Percentiles rank a stretch among this genome's conserved stretches.
Conservation (phyloP, 129 eudicot species). For the Escallonia herrerae region DNA sequence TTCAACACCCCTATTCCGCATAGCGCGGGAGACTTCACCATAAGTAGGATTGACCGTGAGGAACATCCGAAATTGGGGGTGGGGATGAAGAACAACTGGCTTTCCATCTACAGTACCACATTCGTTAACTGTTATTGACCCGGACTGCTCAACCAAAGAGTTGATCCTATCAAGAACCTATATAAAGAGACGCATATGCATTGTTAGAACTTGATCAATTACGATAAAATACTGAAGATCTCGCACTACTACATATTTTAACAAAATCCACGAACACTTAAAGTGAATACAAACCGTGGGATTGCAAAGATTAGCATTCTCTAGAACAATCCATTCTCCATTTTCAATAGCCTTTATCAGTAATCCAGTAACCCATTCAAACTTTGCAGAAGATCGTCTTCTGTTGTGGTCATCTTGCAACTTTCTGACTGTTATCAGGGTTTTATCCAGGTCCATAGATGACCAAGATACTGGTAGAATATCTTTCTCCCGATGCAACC, state of each 20-base stretch:
- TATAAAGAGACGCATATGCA: not conserved
- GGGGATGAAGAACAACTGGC: slow-evolving; percentile 78
- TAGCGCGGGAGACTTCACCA: slow-evolving; percentile 97
- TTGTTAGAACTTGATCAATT: no score
- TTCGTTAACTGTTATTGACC: slow-evolving; percentile 85
- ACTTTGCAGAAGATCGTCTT: slow-evolving; percentile 50
- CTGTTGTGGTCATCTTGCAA: slow-evolving; percentile 40
- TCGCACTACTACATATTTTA: no score
- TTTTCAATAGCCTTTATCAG: slow-evolving; percentile 81
- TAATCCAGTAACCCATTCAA: slow-evolving; percentile 92
- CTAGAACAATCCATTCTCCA: slow-evolving; percentile 96
- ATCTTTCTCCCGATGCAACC: slow-evolving; percentile 21
- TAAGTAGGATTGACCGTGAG: slow-evolving; percentile 80
- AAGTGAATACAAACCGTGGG: slow-evolving; percentile 67
- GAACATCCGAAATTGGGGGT: slow-evolving; percentile 81
- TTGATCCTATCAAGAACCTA: slow-evolving; percentile 99
- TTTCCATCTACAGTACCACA: slow-evolving; percentile 81
- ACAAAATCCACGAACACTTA: not conserved
- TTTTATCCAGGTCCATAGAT: slow-evolving; percentile 45
- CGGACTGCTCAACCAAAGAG: slow-evolving; percentile 89
- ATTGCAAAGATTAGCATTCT: slow-evolving; percentile 97
- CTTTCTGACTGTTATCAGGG: slow-evolving; percentile 39
- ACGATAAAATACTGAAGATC: no score
- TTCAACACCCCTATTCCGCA: slow-evolving; percentile 97
- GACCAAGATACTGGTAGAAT: slow-evolving; percentile 36